Conservation (phyloP, 1,284 basidiomycete genomes). For the Papiliotrema terrestris region DNA sequence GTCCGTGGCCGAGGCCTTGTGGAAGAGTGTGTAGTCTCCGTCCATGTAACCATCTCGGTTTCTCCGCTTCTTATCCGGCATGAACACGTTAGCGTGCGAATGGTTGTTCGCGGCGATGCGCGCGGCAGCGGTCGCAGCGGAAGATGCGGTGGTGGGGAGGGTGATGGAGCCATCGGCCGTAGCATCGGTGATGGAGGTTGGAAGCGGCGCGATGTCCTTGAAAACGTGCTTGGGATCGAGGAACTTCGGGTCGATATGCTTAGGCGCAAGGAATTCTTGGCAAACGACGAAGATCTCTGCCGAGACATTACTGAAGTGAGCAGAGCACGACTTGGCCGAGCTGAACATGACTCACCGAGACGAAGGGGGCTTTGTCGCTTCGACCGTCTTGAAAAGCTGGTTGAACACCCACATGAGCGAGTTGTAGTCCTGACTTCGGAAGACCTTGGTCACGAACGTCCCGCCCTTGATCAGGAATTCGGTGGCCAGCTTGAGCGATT, state of each 20-base stretch:
- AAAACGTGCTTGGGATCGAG: conserved; percentile 97
- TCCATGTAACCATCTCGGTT: conserved; percentile 95
- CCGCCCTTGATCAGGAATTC: conserved; percentile 94
- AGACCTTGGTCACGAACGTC: conserved; percentile 97
- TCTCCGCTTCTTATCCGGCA: conserved; percentile 93
- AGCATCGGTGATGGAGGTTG: conserved; percentile 42
- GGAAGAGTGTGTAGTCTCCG: conserved; percentile 88
- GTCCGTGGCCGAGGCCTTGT: conserved; percentile 65
- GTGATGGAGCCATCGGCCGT: neutral
- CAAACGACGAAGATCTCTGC: conserved; percentile 99
- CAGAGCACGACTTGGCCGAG: neutral
- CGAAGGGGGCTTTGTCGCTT: conserved; percentile 97
- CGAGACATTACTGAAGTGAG: conserved; percentile 78
- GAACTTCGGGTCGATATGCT: conserved; percentile 96
- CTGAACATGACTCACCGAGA: conserved; percentile 63
- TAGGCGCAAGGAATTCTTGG: conserved; percentile 89
- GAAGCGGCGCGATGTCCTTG: conserved; percentile 69
- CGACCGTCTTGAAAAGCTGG: conserved; percentile 93
- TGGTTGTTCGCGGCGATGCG: conserved; percentile 36
- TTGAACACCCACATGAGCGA: conserved; percentile 98
- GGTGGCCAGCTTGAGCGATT: conserved; percentile 92
- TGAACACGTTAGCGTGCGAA: conserved; percentile 82
- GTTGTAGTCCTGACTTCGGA: conserved; percentile 98
- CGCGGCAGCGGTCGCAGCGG: conserved; percentile 23
- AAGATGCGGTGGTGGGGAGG: conserved; percentile 10